Percentiles rank a stretch among this genome's conserved stretches.
phyloP scores from a whole-genome alignment of 768 basidiomycete species.

The Pulveroboletus ravenelii region DNA sequence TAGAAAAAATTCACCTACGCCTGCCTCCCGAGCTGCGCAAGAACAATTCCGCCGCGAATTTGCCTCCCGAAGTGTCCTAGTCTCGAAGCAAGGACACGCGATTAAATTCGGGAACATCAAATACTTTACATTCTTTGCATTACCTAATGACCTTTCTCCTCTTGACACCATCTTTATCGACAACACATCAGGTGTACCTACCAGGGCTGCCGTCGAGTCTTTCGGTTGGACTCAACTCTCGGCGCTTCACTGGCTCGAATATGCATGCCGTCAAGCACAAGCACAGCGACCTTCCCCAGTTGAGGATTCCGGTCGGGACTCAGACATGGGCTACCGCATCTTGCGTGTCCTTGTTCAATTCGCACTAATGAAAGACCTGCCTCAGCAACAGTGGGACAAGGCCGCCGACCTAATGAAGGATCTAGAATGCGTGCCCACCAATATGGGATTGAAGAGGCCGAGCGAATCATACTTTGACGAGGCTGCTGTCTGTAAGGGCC shows the following conservation, averaged over 20 bases:
- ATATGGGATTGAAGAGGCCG: conserved; percentile 64
- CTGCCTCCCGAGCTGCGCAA: neutral
- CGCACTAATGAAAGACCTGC: conserved; percentile 59
- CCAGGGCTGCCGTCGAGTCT: conserved; percentile 33
- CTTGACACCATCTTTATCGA: conserved; percentile 61
- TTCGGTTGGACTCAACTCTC: conserved; percentile 78
- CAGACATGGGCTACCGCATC: conserved; percentile 54
- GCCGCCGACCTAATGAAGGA: conserved; percentile 46
- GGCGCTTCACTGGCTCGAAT: conserved; percentile 64
- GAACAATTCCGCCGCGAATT: conserved; percentile 26
- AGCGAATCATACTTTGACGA: conserved; percentile 75
- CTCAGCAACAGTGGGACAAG: conserved; percentile 49
- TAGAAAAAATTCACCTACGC: neutral
- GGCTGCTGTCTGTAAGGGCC: conserved; percentile 64
- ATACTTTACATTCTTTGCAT: conserved; percentile 49
- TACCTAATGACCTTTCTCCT: conserved; percentile 72
- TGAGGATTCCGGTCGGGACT: neutral
- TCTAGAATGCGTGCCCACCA: conserved; percentile 67
- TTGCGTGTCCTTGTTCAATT: conserved; percentile 60
- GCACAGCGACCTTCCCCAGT: neutral
- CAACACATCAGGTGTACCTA: conserved; percentile 53
- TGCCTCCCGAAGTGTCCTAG: conserved; percentile 39
- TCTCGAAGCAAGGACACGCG: neutral
- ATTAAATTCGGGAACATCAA: conserved; percentile 55
- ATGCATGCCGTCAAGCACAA: conserved; percentile 44